Evolutionary conservation across 148 eudicot species (phyloP), one percentile per base, ranked within the genome.

Genomic region (Persicaria maculosa): DNA sequence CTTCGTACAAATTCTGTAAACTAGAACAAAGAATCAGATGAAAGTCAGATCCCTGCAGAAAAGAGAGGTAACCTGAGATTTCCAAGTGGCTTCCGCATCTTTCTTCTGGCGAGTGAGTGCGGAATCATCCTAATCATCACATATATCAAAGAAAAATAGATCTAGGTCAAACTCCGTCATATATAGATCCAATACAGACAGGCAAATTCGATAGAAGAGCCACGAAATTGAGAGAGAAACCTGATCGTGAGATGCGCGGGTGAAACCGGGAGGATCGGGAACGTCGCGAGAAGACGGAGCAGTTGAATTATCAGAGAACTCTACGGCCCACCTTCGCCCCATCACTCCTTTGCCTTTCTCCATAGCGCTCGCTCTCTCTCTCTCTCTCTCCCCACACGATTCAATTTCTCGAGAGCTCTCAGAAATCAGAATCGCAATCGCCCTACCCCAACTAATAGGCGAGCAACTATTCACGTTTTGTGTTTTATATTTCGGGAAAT

Each of bases 31-130:
- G n/a, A 54, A 25, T 31, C 43, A 12, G 19, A 65, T 40, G 46
- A 43, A 65, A 65, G 70, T 65, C 70, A 40, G 43, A 43, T 5
- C 46, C 9, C 70, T 65, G 14, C 43, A 36, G 70, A 15, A 65
- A 65, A 40, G 70, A 57, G 68, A 75, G 7, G 14, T 17, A 22
- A 93, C 98, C 96, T 94, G 97, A 64, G 96, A 17, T 82, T 94
- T 94, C 97, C 98, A 94, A 74, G 74, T 86, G 73, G 96, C 83
- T 84, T 94, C 98, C n/a, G 92, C 90, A 57, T 94, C 97, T 83
- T 90, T 94, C 88, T 87, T 88, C 72, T 91, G 96, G 50, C 88
- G 88, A 78, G 86, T 81, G 22, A 94, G 70, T 6, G 97, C 72
- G 0, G 91, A 85, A 82, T 94, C 97, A 78, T 94, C 98, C 91